Base-by-base conservation (phyloP, 1,284 basidiomycete genomes). In the Fistulina hepatica region DNA sequence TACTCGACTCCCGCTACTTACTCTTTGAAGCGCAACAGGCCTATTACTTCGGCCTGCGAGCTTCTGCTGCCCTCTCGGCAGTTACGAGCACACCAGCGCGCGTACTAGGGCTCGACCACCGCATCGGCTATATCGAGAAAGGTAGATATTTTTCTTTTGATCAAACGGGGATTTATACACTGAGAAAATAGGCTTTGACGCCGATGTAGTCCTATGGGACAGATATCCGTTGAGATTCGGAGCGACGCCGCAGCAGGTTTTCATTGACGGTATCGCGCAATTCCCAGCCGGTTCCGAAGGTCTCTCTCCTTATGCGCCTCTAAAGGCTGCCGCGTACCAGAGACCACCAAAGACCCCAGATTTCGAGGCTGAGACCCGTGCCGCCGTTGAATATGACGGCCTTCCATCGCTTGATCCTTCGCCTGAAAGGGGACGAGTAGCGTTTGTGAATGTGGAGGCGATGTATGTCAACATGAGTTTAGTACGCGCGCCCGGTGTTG, bases 1-100 rank as follows among this genome's bases (percentile, higher is more conserved):
- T 70, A 0, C 44, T 82, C 8, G 75, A 84, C 50, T 75, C 73
- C 21, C 69, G 84, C 2, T 75, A 74, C 49, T 64, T 89, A 9
- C 52, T 84, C 2, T 78, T 74, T 52, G 83, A 88, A 56, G 84
- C 83, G 0, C 76, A 79, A 34, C 76, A 81, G 52, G 81, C 77
- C 2, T 74, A 83, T 52, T 80, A 78, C 49, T 83, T 71, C 44
- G 67, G 69, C 4, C 58, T 75, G 8, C 56, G 63, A 16, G 51
- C 58, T 10, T 61, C 63, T 33, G 49, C 73, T 7, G 71, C 74
- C 0, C 51, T 82, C 8, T 61, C 70, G 2, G 65, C 78, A 8
- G 75, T 88, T 8, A 88, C 76, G 0, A 70, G 27, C 9, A 39
- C 33, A 16, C 35, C 44, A 17, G 41, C 44, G 11, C 20, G 15